Evolutionary conservation across 495 filamentous ascomycete genomes (phyloP).

Genomic region (Cercophora newfieldiana): DNA sequence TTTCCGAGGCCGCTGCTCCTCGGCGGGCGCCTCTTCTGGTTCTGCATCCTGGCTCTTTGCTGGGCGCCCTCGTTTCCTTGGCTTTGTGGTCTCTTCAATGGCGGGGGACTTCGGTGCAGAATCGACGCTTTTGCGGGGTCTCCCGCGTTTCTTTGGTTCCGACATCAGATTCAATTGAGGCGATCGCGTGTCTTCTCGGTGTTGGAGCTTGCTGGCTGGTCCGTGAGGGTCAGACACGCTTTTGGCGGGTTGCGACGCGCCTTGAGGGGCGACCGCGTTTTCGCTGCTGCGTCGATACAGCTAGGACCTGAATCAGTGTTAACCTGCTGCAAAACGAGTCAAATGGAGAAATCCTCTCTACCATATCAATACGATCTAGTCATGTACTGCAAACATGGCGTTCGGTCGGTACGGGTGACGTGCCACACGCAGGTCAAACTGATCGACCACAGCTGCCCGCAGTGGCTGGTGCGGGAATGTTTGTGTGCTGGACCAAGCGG

Average conservation of each 20-base stretch:
- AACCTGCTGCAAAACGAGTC: slow-evolving; percentile 7
- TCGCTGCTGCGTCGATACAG: slow-evolving; percentile 39
- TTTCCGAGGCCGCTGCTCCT: slow-evolving; percentile 23
- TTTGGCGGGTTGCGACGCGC: slow-evolving; percentile 38
- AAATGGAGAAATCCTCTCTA: slow-evolving; percentile 3
- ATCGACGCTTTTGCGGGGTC: slow-evolving; percentile 19
- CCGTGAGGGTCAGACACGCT: slow-evolving; percentile 33
- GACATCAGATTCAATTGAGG: neutral
- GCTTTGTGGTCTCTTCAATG: slow-evolving; percentile 1
- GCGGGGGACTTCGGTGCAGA: neutral
- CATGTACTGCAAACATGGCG: slow-evolving; percentile 17
- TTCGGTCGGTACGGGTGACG: neutral
- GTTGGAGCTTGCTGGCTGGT: neutral
- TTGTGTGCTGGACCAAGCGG: neutral
- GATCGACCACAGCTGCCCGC: neutral
- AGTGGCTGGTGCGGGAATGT: neutral
- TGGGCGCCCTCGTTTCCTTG: slow-evolving; percentile 27
- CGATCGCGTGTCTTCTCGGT: neutral
- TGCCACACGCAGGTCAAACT: neutral
- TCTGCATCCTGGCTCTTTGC: slow-evolving; percentile 12
- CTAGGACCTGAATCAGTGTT: slow-evolving; percentile 30
- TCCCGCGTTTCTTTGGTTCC: slow-evolving; percentile 24
- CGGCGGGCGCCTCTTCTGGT: slow-evolving; percentile 1
- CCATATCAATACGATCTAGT: slow-evolving; percentile 26
- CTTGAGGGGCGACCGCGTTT: slow-evolving; percentile 43